phyloP scores from a whole-genome alignment of 371 early-diverging fungal species.

The Lichtheimia corymbifera region DNA sequence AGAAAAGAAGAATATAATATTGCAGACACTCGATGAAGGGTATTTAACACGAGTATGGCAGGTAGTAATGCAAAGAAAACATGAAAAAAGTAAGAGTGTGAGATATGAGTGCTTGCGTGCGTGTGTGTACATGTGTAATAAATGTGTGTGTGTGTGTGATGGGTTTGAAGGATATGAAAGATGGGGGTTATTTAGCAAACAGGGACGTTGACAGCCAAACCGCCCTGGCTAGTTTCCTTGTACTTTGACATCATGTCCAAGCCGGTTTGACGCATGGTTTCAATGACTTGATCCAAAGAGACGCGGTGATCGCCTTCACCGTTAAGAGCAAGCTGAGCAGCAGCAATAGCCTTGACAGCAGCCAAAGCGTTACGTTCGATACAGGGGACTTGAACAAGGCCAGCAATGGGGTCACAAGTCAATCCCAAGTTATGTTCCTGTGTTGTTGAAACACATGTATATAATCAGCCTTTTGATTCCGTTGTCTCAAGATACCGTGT shows the following conservation, averaged over 20 bases:
- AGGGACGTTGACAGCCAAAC: slow-evolving; percentile 89
- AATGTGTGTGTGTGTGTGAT: no score
- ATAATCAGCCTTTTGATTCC: no score
- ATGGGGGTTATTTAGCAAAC: slow-evolving; percentile 59
- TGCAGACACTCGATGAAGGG: no score
- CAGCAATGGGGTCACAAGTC: slow-evolving; percentile 93
- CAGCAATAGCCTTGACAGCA: slow-evolving; percentile 94
- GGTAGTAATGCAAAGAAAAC: no score
- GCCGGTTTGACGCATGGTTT: slow-evolving; percentile 95
- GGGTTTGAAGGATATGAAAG: no score
- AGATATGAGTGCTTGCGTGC: no score
- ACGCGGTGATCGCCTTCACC: slow-evolving; percentile 91
- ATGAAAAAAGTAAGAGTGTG: no score
- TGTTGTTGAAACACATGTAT: no score
- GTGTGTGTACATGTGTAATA: no score
- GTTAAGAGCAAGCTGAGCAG: slow-evolving; percentile 91
- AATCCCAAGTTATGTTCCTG: slow-evolving; percentile 89
- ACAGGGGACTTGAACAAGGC: slow-evolving; percentile 95
- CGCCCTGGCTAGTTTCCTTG: slow-evolving; percentile 94
- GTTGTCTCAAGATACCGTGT: no score
- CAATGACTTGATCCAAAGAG: slow-evolving; percentile 93
- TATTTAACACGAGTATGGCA: no score
- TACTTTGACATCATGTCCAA: slow-evolving; percentile 94
- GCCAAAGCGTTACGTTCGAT: slow-evolving; percentile 95
- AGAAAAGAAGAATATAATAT: no score